Base-by-base conservation (phyloP, 768 basidiomycete genomes). In the Leccinellum luteum region DNA sequence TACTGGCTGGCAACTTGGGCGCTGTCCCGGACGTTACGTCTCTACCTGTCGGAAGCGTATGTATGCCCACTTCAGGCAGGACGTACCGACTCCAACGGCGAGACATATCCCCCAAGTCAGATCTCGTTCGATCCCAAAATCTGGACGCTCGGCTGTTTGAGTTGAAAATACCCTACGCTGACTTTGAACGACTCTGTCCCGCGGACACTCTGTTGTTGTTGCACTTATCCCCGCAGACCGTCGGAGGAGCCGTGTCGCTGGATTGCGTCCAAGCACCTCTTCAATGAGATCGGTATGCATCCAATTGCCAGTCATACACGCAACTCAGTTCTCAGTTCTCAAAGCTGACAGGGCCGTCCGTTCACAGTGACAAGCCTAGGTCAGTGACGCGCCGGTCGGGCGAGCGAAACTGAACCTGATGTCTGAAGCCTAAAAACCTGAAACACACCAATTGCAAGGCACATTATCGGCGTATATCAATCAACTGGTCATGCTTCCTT, bases 61-160 rank as follows among this genome's bases (percentile, higher is more conserved):
- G 9, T 23, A 23, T 27, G 27, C 19, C 28, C n/a, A 30, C 48
- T 31, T 52, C 53, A 28, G 25, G 44, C 21, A 43, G 10, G 19
- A 17, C 15, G 28, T 17, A 6, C 35, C 48, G 47, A 35, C 56
- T 32, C 32, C 41, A 5, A 28, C 32, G 17, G 32, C 31, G 27
- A 35, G 60, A 13, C 48, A 49, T 31, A 41, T 30, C 4, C 28
- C 13, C 14, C 23, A 25, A 21, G 32, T 51, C 27, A 31, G 13
- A 25, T 6, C 27, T 38, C 50, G 38, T 50, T 57, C 30, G 32
- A 53, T 28, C 19, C 19, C 17, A 15, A 47, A n/a, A 51, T 47
- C 45, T 15, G 14, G n/a, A 15, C 4, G 19, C 6, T 48, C 35
- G 59, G 54, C 54, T 56, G 54, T 61, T 61, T 56, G 45, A 38